A percentile compares a stretch with the other conserved stretches of the same genome.
phyloP scores from a whole-genome alignment of 148 eudicot species.

The Arctostaphylos glauca region DNA sequence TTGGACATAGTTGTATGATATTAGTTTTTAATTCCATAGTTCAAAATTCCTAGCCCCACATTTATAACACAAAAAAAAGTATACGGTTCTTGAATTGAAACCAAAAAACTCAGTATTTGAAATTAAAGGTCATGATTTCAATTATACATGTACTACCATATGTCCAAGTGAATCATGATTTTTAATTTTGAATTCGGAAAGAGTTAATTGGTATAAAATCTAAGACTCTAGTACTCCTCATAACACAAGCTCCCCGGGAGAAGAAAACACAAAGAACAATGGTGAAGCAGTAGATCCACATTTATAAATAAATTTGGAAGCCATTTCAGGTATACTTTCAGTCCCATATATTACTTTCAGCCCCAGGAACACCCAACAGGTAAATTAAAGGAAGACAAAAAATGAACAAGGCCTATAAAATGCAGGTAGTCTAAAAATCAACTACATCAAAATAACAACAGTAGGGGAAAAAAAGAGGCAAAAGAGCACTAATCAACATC shows the following conservation, averaged over 20 bases:
- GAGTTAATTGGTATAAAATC: no score
- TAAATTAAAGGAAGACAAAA: conserved; percentile 21
- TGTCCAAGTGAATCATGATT: no score
- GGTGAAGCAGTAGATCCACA: background rate
- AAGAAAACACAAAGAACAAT: background rate
- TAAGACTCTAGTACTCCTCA: no score
- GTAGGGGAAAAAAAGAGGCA: conserved; percentile 1
- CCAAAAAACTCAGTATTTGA: no score
- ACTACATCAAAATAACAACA: conserved; percentile 26
- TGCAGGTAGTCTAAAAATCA: conserved; percentile 28
- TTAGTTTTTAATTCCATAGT: no score
- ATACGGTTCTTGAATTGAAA: no score
- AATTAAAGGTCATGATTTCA: no score
- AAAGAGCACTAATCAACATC: conserved; percentile 9
- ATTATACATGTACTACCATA: no score
- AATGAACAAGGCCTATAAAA: conserved; percentile 33
- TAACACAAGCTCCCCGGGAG: background rate
- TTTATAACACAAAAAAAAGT: background rate
- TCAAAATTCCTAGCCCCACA: no score
- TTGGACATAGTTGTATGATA: no score
- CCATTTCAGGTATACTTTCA: conserved; percentile 21
- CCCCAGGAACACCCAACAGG: conserved; percentile 23
- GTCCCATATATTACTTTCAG: conserved; percentile 22
- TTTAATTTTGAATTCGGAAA: no score
- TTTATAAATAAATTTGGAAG: conserved; percentile 22